Evolutionary conservation across 768 basidiomycete genomes (phyloP), one percentile per base, ranked within the genome.

Genomic region (Candolleomyces efflorescens): DNA sequence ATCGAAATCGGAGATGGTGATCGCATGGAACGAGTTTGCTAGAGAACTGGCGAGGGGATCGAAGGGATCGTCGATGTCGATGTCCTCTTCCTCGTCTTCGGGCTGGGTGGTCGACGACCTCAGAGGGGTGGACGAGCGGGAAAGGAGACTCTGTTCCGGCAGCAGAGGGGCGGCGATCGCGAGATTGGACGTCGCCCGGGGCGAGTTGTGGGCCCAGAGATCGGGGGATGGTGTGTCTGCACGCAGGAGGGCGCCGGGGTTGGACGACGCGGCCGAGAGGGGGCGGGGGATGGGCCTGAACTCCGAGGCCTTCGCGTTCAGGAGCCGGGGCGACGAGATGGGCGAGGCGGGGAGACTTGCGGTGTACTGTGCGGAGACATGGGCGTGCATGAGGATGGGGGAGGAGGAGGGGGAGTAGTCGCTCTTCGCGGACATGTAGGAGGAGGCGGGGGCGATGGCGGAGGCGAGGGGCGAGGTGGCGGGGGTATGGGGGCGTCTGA

Each of bases 91-190:
- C 45, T 79, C 80, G 60, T 84, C 85, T 22, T 76, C 81, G 9
- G 77, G 78, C 56, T 80, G 81, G 43, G 82, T 76, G 26, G 85
- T 39, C 88, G 85, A 26, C 89, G 75, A 3, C 79, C 79, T 24
- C 86, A 87, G 58, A 84, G 90, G 89, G 0, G 89, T 88, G 47
- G 80, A 75, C 5, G 87, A 78, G 44, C 84, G 80, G 27, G 82
- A 73, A 44, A 66, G 69, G 60, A 78, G 62, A 3, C 73, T 75
- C 58, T 81, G 82, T 60, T 92, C 90, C 48, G 91, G 89, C 46
- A 94, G 79, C 22, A 97, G 78, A 4, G 94, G 94, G 0, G 92
- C 90, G 7, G 94, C 94, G 59, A 96, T 94, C 37, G 94, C 94
- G 9, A 97, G 81, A 67, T 93, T 96, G 13, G 90, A 90, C 1